Percentiles rank a stretch among this genome's conserved stretches.
phyloP scores from a whole-genome alignment of 495 filamentous ascomycete species.

The Aspergillus biplanus region DNA sequence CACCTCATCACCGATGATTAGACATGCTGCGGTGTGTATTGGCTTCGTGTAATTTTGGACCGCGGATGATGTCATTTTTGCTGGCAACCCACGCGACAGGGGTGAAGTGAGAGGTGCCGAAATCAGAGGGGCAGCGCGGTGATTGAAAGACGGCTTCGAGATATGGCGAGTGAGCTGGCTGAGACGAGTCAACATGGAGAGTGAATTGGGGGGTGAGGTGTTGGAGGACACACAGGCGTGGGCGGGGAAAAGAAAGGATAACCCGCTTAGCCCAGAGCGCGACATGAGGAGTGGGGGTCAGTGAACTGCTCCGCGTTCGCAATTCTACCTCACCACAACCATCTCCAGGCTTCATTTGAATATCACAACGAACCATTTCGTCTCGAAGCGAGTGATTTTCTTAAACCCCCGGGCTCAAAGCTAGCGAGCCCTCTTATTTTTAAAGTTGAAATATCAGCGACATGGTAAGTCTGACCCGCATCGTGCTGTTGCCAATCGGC shows the following conservation, averaged over 20 bases:
- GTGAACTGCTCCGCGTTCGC: background rate
- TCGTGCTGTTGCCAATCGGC: background rate
- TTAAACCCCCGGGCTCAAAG: no score
- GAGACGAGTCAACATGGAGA: slow-evolving; percentile 73
- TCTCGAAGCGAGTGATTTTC: background rate
- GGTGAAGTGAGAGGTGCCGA: slow-evolving; percentile 47
- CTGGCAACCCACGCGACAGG: slow-evolving; percentile 27
- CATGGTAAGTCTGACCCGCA: slow-evolving; percentile 28
- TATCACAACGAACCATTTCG: background rate
- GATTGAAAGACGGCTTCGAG: slow-evolving; percentile 60
- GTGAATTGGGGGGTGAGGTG: slow-evolving; percentile 2
- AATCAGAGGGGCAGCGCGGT: slow-evolving; percentile 40
- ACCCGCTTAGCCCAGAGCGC: background rate
- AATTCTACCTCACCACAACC: background rate
- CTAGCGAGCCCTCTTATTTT: no score
- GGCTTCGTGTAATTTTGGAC: slow-evolving; percentile 55
- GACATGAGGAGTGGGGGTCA: background rate
- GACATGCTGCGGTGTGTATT: slow-evolving; percentile 88
- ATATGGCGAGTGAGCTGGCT: slow-evolving; percentile 75
- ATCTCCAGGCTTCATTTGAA: background rate
- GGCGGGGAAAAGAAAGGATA: slow-evolving; percentile 9
- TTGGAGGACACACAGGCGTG: background rate
- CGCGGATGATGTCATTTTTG: slow-evolving; percentile 60
- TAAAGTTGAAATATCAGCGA: background rate
- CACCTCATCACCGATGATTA: slow-evolving; percentile 97